Percentiles rank a stretch among this genome's conserved stretches.
These are phyloP conservation scores for Leptodontidium sp. DNA, from an alignment of 2,329 filamentous ascomycete genomes.

Conservation along the genomic window DNA sequence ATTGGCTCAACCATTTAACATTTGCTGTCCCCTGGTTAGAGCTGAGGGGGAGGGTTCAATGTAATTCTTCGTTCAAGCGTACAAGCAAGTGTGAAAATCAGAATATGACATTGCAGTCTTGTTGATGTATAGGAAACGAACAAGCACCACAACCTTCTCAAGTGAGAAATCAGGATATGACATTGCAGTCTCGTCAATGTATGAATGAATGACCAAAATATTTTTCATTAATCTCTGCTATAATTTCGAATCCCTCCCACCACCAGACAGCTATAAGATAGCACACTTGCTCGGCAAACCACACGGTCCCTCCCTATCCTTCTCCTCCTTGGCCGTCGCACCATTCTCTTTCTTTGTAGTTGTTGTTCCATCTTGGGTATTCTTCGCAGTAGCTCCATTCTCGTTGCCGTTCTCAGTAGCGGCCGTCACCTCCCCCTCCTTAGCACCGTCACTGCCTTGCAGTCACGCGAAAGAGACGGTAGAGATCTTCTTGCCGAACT, in stretches of 20 bases:
- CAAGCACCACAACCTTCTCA: background rate
- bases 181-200: background rate
- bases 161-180: background rate
- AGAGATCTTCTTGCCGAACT: constrained; percentile 79
- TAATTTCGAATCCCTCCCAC: background rate
- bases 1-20: too few species aligned
- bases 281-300: constrained; percentile 79
- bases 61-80: too few species aligned
- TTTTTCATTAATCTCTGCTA: background rate
- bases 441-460: constrained; percentile 61
- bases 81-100: too few species aligned
- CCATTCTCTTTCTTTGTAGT: constrained; percentile 35
- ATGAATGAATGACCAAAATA: background rate
- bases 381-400: constrained; percentile 36
- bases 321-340: constrained; percentile 48
- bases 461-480: constrained; percentile 82
- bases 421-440: constrained; percentile 24
- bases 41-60: too few species aligned
- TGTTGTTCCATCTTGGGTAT: constrained; percentile 31
- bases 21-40: too few species aligned
- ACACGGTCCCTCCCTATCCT: constrained; percentile 73
- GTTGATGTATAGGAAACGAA: too few species aligned
- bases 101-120: too few species aligned
- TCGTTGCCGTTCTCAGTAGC: constrained; percentile 39
- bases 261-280: constrained; percentile 54